Evolutionary conservation across 345 rosid species (phyloP), one percentile per base, ranked within the genome.

Genomic region (Passiflora organensis): DNA sequence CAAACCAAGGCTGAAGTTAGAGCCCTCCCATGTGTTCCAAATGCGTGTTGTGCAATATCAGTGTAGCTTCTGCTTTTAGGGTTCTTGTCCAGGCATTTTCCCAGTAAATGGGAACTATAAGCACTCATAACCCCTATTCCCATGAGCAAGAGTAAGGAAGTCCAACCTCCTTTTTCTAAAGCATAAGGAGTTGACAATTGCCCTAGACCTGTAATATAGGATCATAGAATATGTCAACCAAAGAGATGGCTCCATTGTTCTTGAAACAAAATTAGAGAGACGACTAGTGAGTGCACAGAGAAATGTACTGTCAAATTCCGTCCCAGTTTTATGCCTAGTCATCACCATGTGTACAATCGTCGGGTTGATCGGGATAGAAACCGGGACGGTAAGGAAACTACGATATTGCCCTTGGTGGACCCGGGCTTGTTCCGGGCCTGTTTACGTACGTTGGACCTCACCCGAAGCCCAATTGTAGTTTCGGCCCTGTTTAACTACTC

Each of bases 131-230:
- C 37, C 18, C 89, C 89, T 32, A 87, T 66, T 16, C 63, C 70
- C 0, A 82, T 43, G 1, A 87, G 82, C 62, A 84, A 69, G 63
- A 82, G 65, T 0, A 65, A 69, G 15, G 96, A 80, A 15, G 74
- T 62, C 93, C 96, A 87, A 0, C 96, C 90, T 36, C 89, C 90
- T 28, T 55, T 79, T 68, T 81, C 84, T 39, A 79, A 67, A 13
- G 86, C 96, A 62, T 80, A 82, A 14, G 96, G 84, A 51, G 84
- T 74, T n/a, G 93, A 84, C 36, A 87, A 59, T 63, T 85, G 93
- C 22, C 93, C 89, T 5, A 87, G 82, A 28, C 95, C 95, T 87
- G 71, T 24, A 49, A 24, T 18, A 14, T 10, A 8, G 6, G 6
- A 25, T 0, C 39, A 10, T 17, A n/a, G 12, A 13, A 17, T 6